Percentiles rank a stretch among this genome's conserved stretches.
These are phyloP conservation scores for Spizellomyces sp. DNA, from an alignment of 192 early-diverging fungal species.

Conservation along the genomic window DNA sequence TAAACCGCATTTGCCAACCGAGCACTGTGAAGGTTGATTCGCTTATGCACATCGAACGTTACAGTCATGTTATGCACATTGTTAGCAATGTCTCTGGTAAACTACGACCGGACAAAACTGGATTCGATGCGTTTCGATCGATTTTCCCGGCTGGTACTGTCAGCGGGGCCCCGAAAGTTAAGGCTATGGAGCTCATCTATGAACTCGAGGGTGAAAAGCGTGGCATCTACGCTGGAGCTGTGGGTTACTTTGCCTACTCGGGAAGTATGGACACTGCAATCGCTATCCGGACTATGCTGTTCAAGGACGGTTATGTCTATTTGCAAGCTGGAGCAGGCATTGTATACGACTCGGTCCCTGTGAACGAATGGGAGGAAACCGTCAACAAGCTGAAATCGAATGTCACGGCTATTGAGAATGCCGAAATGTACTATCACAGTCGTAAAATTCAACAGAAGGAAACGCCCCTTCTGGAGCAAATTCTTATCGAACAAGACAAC, in stretches of 20 bases:
- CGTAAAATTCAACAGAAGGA: conserved; percentile 20
- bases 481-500: background rate
- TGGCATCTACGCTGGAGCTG: conserved; percentile 71
- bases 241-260: conserved; percentile 94
- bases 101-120: conserved; percentile 85
- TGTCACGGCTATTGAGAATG: conserved; percentile 81
- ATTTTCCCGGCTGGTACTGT: conserved; percentile 99
- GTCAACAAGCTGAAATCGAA: conserved; percentile 94
- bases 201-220: conserved; percentile 90
- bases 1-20: conserved; percentile 95
- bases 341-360: conserved; percentile 91
- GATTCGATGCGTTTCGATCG: conserved; percentile 93
- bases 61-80: conserved; percentile 99
- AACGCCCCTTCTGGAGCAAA: conserved; percentile 4
- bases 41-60: conserved; percentile 96
- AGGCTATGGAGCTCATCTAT: conserved; percentile 94
- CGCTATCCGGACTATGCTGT: conserved; percentile 97
- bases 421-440: conserved; percentile 61
- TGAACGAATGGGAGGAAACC: conserved; percentile 94
- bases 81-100: conserved; percentile 94
- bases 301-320: conserved; percentile 94
- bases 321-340: conserved; percentile 97
- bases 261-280: conserved; percentile 96
- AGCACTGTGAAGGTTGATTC: conserved; percentile 91
- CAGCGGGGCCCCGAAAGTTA: conserved; percentile 97